Evolutionary conservation across 2,329 filamentous ascomycete species (phyloP).

Genomic region (Chalara sp.): DNA sequence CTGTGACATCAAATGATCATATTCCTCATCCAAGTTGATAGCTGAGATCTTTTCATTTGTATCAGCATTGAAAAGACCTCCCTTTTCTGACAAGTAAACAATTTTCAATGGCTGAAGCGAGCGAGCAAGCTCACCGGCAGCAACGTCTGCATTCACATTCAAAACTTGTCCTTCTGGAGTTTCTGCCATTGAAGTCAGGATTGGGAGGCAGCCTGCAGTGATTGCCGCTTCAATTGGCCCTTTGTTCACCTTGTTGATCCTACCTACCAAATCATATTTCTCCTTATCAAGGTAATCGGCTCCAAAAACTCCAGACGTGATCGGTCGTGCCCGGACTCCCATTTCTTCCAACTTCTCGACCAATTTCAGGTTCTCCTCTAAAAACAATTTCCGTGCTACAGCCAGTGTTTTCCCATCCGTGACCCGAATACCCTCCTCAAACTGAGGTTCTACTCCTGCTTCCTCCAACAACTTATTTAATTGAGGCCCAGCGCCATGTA

Average conservation of each 20-base stretch:
- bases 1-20: slow-evolving; percentile 84
- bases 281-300: slow-evolving; percentile 95
- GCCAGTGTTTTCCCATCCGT: slow-evolving; percentile 93
- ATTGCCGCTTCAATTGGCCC: slow-evolving; percentile 87
- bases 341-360: slow-evolving; percentile 84
- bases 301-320: slow-evolving; percentile 83
- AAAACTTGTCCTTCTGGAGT: slow-evolving; percentile 84
- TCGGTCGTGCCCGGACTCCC: slow-evolving; percentile 81
- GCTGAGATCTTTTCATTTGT: slow-evolving; percentile 93
- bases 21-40: slow-evolving; percentile 97
- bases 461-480: slow-evolving; percentile 86
- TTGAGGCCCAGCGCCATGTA: slow-evolving; percentile 92
- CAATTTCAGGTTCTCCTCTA: slow-evolving; percentile 91
- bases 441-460: slow-evolving; percentile 89
- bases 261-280: slow-evolving; percentile 92
- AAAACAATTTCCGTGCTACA: slow-evolving; percentile 84
- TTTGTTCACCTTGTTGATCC: slow-evolving; percentile 90
- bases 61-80: slow-evolving; percentile 88
- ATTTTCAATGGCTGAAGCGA: slow-evolving; percentile 92
- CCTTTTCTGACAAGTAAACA: slow-evolving; percentile 97
- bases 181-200: slow-evolving; percentile 95
- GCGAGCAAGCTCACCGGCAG: slow-evolving; percentile 85
- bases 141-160: slow-evolving; percentile 97
- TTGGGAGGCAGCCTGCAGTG: slow-evolving; percentile 82
- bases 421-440: slow-evolving; percentile 91